Conservation (phyloP, 2,329 filamentous ascomycete genomes). For the Alternaria triticimaculans region DNA sequence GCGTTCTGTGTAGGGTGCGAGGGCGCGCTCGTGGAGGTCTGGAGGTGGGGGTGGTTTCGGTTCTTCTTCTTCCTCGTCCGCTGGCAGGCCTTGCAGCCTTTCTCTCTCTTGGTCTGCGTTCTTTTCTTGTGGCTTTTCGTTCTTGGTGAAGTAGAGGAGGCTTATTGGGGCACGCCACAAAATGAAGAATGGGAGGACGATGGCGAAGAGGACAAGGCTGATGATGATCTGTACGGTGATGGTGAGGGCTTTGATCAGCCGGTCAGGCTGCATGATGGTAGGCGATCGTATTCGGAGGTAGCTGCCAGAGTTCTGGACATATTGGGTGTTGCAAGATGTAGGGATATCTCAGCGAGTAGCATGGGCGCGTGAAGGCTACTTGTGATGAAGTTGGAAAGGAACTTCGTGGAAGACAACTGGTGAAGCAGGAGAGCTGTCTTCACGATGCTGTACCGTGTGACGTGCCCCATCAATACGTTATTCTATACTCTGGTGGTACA, state of each 20-base stretch:
- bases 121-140: background rate
- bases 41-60: background rate
- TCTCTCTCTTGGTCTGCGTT: background rate
- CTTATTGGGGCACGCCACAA: conserved; percentile 2
- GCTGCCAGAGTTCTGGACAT: background rate
- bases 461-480: conserved; percentile 48
- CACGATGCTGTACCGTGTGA: background rate
- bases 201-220: background rate
- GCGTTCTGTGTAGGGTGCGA: background rate
- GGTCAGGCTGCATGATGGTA: background rate
- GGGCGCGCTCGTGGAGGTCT: background rate
- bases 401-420: background rate
- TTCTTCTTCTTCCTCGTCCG: background rate
- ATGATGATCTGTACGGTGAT: background rate
- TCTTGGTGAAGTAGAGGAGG: background rate
- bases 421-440: background rate
- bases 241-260: background rate
- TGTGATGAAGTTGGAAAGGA: background rate
- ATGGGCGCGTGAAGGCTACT: background rate
- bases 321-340: background rate
- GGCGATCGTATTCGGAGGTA: background rate
- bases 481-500: conserved; percentile 52
- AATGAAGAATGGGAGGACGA: conserved; percentile 3
- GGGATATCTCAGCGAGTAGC: background rate
- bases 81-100: background rate